phyloP scores from a whole-genome alignment of 2,329 filamentous ascomycete genomes.

The Macrophomina pseudophaseolina region DNA sequence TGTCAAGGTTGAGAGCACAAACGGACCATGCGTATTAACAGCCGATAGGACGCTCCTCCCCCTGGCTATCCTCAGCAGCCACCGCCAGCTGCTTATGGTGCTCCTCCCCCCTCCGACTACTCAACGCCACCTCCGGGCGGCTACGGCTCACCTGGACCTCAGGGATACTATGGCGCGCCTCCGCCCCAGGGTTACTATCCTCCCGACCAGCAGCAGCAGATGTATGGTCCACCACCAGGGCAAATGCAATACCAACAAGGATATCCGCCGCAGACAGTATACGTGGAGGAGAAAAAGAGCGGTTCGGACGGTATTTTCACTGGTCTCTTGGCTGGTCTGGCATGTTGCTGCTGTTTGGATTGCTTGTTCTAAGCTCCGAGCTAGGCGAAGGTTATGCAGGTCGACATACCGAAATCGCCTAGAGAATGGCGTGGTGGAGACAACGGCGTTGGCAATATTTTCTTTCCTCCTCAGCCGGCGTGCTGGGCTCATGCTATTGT shows the following conservation, averaged over 20 bases:
- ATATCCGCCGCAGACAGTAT: constrained; percentile 6
- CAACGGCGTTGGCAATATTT: not conserved
- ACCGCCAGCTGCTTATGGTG: constrained; percentile 15
- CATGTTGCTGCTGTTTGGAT: constrained; percentile 18
- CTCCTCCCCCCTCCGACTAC: constrained; percentile 13
- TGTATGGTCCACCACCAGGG: constrained; percentile 8
- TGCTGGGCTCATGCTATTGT: not conserved
- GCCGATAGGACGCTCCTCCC: constrained; percentile 8
- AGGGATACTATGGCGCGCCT: constrained; percentile 9
- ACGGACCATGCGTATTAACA: not conserved
- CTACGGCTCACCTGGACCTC: not conserved
- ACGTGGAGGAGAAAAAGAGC: constrained; percentile 22
- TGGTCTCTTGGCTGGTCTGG: constrained; percentile 9
- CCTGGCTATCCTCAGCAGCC: constrained; percentile 20
- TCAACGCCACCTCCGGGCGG: constrained; percentile 11
- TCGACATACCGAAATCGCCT: not conserved
- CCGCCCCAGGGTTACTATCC: constrained; percentile 18
- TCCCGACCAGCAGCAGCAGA: constrained; percentile 13
- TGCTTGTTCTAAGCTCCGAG: constrained; percentile 5
- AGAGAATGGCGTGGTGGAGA: not conserved
- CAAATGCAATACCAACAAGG: constrained; percentile 23
- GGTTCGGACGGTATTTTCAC: constrained; percentile 7
- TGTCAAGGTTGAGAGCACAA: not conserved
- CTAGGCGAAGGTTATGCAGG: not conserved
- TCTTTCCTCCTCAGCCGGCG: not conserved